Percentiles rank a stretch among this genome's conserved stretches.
phyloP scores from a whole-genome alignment of 139 green algal species.

The Micromonas commoda region DNA sequence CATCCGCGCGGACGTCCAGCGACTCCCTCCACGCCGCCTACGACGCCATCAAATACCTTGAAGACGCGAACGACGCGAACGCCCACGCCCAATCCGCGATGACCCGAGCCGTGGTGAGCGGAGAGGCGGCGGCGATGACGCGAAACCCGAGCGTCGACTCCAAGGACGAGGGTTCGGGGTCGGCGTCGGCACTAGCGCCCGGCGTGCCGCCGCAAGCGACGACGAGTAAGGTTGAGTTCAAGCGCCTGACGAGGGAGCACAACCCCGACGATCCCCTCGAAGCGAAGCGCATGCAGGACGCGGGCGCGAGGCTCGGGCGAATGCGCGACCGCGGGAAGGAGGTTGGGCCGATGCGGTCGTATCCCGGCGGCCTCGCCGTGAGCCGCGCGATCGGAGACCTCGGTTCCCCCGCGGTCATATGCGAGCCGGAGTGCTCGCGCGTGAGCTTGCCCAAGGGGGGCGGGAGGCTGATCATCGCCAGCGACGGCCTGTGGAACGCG shows the following conservation, averaged over 20 bases:
- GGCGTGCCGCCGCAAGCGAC: too few species aligned
- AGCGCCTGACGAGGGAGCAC: conserved; percentile 15
- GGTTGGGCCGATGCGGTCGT: conserved; percentile 11
- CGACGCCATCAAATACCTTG: too few species aligned
- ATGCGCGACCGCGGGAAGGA: conserved; percentile 10
- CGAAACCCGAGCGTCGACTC: too few species aligned
- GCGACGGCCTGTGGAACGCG: conserved; percentile 20
- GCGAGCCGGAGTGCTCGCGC: conserved; percentile 19
- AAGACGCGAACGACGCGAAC: too few species aligned
- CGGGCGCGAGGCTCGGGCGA: conserved; percentile 3
- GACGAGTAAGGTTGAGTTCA: neutral
- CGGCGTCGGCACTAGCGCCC: neutral
- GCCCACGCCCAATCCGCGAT: too few species aligned
- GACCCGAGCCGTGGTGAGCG: too few species aligned
- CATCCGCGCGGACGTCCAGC: too few species aligned
- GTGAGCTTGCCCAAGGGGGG: neutral
- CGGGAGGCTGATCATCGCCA: conserved; percentile 1
- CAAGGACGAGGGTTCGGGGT: too few species aligned
- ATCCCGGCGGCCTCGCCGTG: conserved; percentile 11
- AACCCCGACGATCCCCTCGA: conserved; percentile 15
- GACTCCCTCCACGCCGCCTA: too few species aligned
- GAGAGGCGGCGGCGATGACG: too few species aligned
- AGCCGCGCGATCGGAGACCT: conserved; percentile 13
- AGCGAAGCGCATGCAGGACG: neutral
- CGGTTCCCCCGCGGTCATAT: neutral